Evolutionary conservation across 1,284 basidiomycete species (phyloP).

Genomic region (Xerocomus tenax): DNA sequence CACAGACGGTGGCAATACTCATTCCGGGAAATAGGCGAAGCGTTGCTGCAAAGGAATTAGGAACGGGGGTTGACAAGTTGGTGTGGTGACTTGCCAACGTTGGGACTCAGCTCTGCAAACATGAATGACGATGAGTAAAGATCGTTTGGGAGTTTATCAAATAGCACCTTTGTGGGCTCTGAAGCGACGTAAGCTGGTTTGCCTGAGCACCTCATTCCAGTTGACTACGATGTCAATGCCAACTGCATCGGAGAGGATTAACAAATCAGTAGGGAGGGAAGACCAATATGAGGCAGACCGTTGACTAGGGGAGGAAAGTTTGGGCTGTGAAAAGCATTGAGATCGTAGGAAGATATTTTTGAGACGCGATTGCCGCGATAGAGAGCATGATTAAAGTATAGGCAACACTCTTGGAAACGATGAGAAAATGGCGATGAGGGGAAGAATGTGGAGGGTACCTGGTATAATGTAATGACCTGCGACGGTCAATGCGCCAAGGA

Average conservation of each 20-base stretch:
- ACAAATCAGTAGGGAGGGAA: background rate
- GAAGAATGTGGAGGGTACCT: slow-evolving; percentile 37
- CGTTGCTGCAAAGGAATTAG: slow-evolving; percentile 42
- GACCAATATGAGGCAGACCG: slow-evolving; percentile 35
- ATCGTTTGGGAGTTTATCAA: slow-evolving; percentile 1
- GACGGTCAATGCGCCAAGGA: slow-evolving; percentile 79
- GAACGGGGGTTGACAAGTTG: background rate
- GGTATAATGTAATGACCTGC: slow-evolving; percentile 88
- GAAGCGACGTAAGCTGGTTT: slow-evolving; percentile 69
- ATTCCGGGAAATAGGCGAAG: slow-evolving; percentile 85
- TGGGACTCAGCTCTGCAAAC: slow-evolving; percentile 58
- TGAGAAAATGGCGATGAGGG: slow-evolving; percentile 4
- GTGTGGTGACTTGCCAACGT: slow-evolving; percentile 52
- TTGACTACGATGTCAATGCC: slow-evolving; percentile 85
- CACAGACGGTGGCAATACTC: slow-evolving; percentile 57
- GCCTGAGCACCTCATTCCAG: slow-evolving; percentile 77
- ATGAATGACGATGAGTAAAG: slow-evolving; percentile 8
- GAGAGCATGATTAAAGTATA: slow-evolving; percentile 85
- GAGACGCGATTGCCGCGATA: slow-evolving; percentile 82
- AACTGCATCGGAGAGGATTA: slow-evolving; percentile 37
- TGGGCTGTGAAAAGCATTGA: slow-evolving; percentile 80
- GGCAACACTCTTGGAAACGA: slow-evolving; percentile 54
- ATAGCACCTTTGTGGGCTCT: slow-evolving; percentile 67
- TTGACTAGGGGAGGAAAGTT: slow-evolving; percentile 81
- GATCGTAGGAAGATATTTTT: slow-evolving; percentile 78